phyloP scores from a whole-genome alignment of 257 asterid genomes.

The Solanum piurae region DNA sequence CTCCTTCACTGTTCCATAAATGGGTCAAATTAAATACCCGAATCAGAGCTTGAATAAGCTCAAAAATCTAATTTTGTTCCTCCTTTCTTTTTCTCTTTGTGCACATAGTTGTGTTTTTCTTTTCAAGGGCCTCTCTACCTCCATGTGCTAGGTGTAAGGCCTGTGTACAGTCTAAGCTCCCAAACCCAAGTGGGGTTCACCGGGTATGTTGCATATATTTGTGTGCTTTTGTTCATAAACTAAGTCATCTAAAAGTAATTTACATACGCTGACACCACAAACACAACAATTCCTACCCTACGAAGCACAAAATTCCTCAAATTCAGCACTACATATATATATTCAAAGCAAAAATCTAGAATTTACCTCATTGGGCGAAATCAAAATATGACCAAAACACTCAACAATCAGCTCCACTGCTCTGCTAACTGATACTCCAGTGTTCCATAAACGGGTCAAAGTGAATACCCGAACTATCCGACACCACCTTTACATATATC shows the following conservation, averaged over 20 bases:
- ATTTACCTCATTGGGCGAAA: background rate
- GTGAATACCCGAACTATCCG: background rate
- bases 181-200: background rate
- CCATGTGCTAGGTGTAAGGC: background rate
- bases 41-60: background rate
- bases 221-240: background rate
- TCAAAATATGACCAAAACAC: background rate
- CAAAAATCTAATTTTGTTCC: background rate
- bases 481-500: background rate
- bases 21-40: background rate
- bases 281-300: background rate
- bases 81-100: background rate
- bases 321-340: background rate
- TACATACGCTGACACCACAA: background rate
- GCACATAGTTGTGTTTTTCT: background rate
- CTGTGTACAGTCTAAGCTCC: background rate
- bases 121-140: background rate
- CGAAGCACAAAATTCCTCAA: background rate
- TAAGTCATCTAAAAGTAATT: background rate
- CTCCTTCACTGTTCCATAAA: background rate
- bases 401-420: background rate
- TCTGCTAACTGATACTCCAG: background rate
- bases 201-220: background rate
- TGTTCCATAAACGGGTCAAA: background rate
- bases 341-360: background rate